Evolutionary conservation across 345 rosid genomes (phyloP), one percentile per base, ranked within the genome.

Genomic region (Eucalyptus sp.): DNA sequence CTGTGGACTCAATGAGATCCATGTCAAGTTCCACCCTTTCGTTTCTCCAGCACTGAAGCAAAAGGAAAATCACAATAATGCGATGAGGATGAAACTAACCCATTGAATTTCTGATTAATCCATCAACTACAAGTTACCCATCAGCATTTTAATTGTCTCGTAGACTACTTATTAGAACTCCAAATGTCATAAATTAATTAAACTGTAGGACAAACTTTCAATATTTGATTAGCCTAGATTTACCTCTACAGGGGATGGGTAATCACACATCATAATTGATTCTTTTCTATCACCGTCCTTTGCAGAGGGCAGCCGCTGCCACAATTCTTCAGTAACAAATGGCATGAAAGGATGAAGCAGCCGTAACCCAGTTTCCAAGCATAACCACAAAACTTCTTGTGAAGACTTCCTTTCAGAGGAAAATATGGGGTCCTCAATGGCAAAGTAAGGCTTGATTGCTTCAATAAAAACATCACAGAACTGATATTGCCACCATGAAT

Each of bases 321-420:
- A 98, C 86, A 98, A 91, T 92, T 98, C 98, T 91, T 98, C 99
- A 50, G 97, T 97, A 86, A 98, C 95, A 93, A 94, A 97, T 3
- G 99, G 99, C 99, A 98, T 97, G 89, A 96, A 94, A 43, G 99
- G 99, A 92, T 98, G 99, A 90, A 98, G 99, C 91, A 98, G 91
- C 54, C 95, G 93, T 92, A 98, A 90, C 58, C 99, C 98, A 89
- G 86, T 97, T 90, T 98, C 99, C 92, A 97, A 90, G 89, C 96
- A 94, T 71, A 96, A 90, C 97, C 99, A 97, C 56, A 98, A 94
- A 56, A 95, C 91, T 91, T 95, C 94, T 89, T 43, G 94, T 48
- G 99, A 96, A 93, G 90, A 92, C 33, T 89, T 93, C 91, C 94
- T 95, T 89, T 96, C 97, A 64, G 95, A 92, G 87, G 95, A 92